Conservation (phyloP, 371 early-diverging fungal species). For the Mortierella sp. region DNA sequence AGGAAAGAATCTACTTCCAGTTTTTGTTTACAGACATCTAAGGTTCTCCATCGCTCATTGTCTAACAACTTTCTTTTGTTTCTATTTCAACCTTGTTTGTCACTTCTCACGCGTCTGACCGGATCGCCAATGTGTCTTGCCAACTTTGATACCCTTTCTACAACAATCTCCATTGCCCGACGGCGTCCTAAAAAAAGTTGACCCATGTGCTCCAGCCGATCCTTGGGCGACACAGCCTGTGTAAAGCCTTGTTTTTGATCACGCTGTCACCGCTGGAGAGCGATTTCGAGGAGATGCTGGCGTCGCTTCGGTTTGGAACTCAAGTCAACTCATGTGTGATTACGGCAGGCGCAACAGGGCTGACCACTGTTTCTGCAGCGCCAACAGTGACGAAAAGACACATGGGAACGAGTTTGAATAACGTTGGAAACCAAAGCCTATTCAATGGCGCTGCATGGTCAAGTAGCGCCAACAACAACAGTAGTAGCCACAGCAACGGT, state of each 20-base stretch:
- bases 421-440: too few relatives aligned
- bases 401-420: too few relatives aligned
- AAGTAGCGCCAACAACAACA: too few relatives aligned
- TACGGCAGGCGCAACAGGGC: slow-evolving; percentile 58
- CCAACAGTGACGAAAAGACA: too few relatives aligned
- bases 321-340: slow-evolving; percentile 84
- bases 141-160: slow-evolving; percentile 10
- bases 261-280: slow-evolving; percentile 83
- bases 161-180: too few relatives aligned
- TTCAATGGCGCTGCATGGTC: too few relatives aligned
- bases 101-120: neutral
- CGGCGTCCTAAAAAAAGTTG: slow-evolving; percentile 39
- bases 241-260: slow-evolving; percentile 97
- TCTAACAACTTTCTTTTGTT: too few relatives aligned
- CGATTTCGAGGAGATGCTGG: slow-evolving; percentile 86
- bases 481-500: too few relatives aligned
- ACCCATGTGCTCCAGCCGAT: slow-evolving; percentile 92
- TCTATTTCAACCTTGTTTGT: too few relatives aligned
- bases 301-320: slow-evolving; percentile 94
- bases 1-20: too few relatives aligned
- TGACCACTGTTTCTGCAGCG: neutral
- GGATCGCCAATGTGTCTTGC: neutral
- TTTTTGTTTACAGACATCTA: neutral
- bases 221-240: slow-evolving; percentile 85
- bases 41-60: neutral